Conservation (phyloP, 805 yeast species). For the Ogataea nitratoaversa region DNA sequence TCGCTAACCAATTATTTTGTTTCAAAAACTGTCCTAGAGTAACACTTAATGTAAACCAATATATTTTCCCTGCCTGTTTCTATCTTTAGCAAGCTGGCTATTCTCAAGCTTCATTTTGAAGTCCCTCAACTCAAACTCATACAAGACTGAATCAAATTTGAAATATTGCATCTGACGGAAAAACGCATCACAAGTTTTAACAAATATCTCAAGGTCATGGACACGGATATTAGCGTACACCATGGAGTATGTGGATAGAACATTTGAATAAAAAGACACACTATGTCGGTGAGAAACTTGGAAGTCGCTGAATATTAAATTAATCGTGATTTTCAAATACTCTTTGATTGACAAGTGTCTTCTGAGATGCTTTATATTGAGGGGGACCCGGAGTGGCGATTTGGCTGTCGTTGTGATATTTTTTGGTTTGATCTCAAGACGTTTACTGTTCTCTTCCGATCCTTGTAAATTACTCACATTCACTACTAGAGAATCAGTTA, state of each 20-base stretch:
- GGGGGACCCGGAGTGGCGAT: too few relatives aligned
- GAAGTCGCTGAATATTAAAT: constrained; percentile 16
- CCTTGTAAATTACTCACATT: too few relatives aligned
- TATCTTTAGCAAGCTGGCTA: too few relatives aligned
- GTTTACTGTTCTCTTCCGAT: too few relatives aligned
- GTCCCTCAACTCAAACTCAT: constrained; percentile 19
- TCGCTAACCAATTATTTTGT: too few relatives aligned
- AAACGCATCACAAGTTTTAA: constrained; percentile 18
- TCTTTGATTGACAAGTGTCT: constrained; percentile 12
- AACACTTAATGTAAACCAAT: too few relatives aligned
- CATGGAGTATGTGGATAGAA: constrained; percentile 5
- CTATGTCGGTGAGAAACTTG: constrained; percentile 1
- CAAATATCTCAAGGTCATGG: constrained; percentile 17
- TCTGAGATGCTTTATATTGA: not conserved
- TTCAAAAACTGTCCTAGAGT: too few relatives aligned
- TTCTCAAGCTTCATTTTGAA: constrained; percentile 5
- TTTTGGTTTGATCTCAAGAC: too few relatives aligned
- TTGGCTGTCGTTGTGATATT: too few relatives aligned
- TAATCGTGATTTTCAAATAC: constrained; percentile 11
- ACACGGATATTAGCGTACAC: constrained; percentile 19
- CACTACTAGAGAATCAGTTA: too few relatives aligned
- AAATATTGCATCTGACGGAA: constrained; percentile 19
- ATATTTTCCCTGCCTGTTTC: too few relatives aligned
- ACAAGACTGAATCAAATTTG: constrained; percentile 19
- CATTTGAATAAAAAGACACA: not conserved